These are phyloP conservation scores for Candida odintsovae DNA, from an alignment of 805 yeast species.

Conservation along the genomic window DNA sequence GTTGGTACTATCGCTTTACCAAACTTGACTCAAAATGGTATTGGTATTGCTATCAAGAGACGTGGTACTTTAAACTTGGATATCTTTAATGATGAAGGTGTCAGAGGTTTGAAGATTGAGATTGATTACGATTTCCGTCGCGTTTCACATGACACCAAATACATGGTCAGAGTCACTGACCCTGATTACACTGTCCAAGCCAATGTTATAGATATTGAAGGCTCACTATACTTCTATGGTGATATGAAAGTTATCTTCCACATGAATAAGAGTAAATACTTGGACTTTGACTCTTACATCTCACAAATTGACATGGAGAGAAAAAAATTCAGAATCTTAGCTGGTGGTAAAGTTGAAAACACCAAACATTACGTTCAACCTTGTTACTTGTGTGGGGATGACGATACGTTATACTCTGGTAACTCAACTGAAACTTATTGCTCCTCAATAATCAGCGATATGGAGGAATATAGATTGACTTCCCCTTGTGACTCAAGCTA, in stretches of 20 bases:
- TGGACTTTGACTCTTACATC: background rate
- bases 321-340: background rate
- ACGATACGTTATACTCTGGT: background rate
- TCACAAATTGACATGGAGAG: background rate
- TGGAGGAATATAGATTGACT: background rate
- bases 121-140: slow-evolving; percentile 23
- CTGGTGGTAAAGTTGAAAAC: background rate
- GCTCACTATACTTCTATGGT: slow-evolving; percentile 25
- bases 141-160: slow-evolving; percentile 22
- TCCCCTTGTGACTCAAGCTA: background rate
- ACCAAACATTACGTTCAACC: background rate
- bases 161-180: slow-evolving; percentile 20
- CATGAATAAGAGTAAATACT: background rate
- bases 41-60: slow-evolving; percentile 22
- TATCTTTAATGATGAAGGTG: slow-evolving; percentile 26
- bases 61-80: slow-evolving; percentile 26
- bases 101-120: slow-evolving; percentile 20
- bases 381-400: background rate
- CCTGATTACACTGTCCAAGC: slow-evolving; percentile 17
- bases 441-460: background rate
- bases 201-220: slow-evolving; percentile 22
- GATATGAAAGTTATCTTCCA: slow-evolving; percentile 27
- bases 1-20: slow-evolving; percentile 24
- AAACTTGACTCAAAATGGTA: slow-evolving; percentile 10
- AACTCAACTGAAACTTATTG: background rate